These are phyloP conservation scores for Pyropia yezoensis DNA, from an alignment of 23 red algal genomes.

Conservation along the genomic window DNA sequence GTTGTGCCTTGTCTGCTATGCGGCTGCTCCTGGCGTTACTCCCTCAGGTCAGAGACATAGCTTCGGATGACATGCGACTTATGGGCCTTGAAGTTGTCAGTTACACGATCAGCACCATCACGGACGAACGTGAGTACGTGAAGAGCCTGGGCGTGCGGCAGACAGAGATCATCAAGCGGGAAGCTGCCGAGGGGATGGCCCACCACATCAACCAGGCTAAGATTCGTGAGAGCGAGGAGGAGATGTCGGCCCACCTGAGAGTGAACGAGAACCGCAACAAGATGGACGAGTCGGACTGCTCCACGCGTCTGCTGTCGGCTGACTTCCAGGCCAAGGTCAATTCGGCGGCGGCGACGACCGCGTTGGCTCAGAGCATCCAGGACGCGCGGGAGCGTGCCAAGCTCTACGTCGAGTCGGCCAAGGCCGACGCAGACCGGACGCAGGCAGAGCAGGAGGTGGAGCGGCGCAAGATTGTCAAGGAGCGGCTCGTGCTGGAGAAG, in stretches of 20 bases:
- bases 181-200: slow-evolving; percentile 30
- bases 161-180: slow-evolving; percentile 49
- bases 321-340: too few species aligned
- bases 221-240: slow-evolving; percentile 1
- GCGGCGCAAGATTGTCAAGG: slow-evolving; percentile 27
- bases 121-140: slow-evolving; percentile 38
- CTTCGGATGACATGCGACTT: slow-evolving; percentile 33
- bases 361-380: slow-evolving; percentile 13
- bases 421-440: slow-evolving; percentile 29
- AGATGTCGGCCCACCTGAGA: slow-evolving; percentile 18
- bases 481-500: slow-evolving; percentile 16
- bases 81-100: slow-evolving; percentile 61
- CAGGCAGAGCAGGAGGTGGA: slow-evolving; percentile 30
- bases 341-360: too few species aligned
- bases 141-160: slow-evolving; percentile 39
- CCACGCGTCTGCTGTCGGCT: too few species aligned
- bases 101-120: slow-evolving; percentile 52
- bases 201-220: slow-evolving; percentile 17
- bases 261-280: slow-evolving; percentile 22
- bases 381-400: slow-evolving; percentile 26
- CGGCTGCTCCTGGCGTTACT: too few species aligned
- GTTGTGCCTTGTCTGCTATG: too few species aligned
- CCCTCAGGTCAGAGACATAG: background rate
- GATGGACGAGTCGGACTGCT: background rate
- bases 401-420: slow-evolving; percentile 15